These are phyloP conservation scores for Aureobasidium vineae DNA, from an alignment of 2,329 filamentous ascomycete genomes.

Conservation along the genomic window DNA sequence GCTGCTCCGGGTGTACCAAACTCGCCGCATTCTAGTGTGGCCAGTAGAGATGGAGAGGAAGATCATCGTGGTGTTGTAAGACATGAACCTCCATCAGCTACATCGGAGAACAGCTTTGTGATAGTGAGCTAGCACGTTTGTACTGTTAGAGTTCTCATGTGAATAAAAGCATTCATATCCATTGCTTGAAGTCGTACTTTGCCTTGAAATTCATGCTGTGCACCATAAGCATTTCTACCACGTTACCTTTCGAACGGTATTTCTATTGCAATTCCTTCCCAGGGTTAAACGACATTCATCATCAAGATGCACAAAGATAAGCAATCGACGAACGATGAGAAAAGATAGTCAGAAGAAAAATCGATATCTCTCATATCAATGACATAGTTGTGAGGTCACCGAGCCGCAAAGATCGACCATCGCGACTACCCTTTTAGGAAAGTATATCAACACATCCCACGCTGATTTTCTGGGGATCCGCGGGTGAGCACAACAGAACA, in stretches of 20 bases:
- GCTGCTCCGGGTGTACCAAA: background rate
- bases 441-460: background rate
- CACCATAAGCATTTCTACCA: background rate
- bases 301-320: background rate
- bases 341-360: too few species aligned
- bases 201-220: background rate
- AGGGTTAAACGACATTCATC: too few species aligned
- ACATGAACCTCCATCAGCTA: background rate
- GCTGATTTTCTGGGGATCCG: background rate
- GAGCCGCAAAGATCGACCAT: background rate
- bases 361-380: background rate
- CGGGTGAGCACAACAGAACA: background rate
- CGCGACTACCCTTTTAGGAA: background rate
- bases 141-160: background rate
- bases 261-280: too few species aligned
- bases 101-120: background rate
- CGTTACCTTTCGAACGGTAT: too few species aligned
- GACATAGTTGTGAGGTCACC: slow-evolving; percentile 1
- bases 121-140: background rate
- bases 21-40: background rate
- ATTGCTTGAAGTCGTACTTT: background rate
- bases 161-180: too few species aligned
- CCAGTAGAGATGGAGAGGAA: background rate
- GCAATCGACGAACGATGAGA: background rate
- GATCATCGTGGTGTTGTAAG: background rate